Evolutionary conservation across 2,329 filamentous ascomycete species (phyloP), one percentile per base, ranked within the genome.

Genomic region (Orbilia ellipsospora): DNA sequence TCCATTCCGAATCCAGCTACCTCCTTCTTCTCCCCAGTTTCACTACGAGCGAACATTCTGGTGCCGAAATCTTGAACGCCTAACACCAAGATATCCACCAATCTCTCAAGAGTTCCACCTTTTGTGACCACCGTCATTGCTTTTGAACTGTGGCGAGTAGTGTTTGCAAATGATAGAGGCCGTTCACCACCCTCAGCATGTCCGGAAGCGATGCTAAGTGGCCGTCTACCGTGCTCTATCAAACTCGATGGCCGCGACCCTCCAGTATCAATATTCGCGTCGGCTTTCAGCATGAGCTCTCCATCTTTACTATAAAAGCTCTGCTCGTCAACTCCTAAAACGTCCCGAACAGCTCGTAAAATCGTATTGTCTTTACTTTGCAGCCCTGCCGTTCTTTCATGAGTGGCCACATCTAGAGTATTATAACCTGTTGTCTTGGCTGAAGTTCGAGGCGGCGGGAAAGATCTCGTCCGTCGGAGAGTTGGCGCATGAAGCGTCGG

Each of bases 221-320:
- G 72, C 16, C 72, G 72, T 42, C 72, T 44, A 16, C 72, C 79
- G 13, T 77, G 78, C 45, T 80, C 79, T 68, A 80, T 80, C 20
- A 80, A 77, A 51, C 79, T 80, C 31, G 79, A 77, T 20, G 79
- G 79, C 28, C 79, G 77, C 26, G 79, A 80, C 31, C 70, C 65
- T 51, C 48, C 65, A 0, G 72, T 55, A 56, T 70, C 67, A 18
- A 66, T 70, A 60, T 77, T 78, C 16, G 62, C 59, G 31, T 79
- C 78, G 13, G 79, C 78, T 55, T 80, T 80, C 42, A 80, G 62
- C 61, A 80, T 78, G 28, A 80, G 74, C 57, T 80, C 79, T 12
- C 79, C 79, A 75, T 80, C 79, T 52, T 80, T 80, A 45, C 78
- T 80, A 67, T 80, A 77, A 42, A 80, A 80, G 18, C 79, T 70